Conservation (phyloP, 352 stramenopile genomes). For the Phytophthora capsici region DNA sequence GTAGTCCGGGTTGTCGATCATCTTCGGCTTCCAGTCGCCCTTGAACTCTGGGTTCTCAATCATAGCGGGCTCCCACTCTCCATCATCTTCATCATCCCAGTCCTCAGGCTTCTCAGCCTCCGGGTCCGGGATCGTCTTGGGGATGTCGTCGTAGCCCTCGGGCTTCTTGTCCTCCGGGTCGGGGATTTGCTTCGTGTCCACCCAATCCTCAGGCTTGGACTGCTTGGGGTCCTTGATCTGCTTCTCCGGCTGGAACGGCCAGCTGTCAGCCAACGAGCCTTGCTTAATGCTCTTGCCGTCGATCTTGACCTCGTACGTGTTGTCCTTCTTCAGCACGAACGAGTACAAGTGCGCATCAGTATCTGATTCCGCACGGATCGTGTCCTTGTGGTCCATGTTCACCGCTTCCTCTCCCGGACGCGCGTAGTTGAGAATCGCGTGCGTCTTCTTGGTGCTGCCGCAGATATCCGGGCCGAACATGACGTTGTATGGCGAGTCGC, state of each 20-base stretch:
- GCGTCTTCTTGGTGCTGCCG: conserved; percentile 95
- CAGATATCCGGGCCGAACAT: conserved; percentile 99
- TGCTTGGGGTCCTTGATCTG: conserved; percentile 97
- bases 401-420: conserved; percentile 94
- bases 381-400: conserved; percentile 90
- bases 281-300: conserved; percentile 95
- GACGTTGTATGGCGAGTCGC: conserved; percentile 95
- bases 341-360: conserved; percentile 98
- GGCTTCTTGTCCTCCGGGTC: conserved; percentile 97
- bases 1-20: conserved; percentile 99
- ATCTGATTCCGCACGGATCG: conserved; percentile 83
- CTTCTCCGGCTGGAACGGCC: conserved; percentile 95
- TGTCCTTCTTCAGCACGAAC: conserved; percentile 96
- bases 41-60: conserved; percentile 98
- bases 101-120: conserved; percentile 98
- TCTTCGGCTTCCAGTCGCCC: conserved; percentile 97
- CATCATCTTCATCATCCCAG: conserved; percentile 99
- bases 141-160: conserved; percentile 98
- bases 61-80: conserved; percentile 96
- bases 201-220: conserved; percentile 98
- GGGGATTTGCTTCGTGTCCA: conserved; percentile 96
- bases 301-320: conserved; percentile 97
- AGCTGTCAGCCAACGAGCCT: conserved; percentile 94
- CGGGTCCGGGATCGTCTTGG: conserved; percentile 97
- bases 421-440: conserved; percentile 99